These are phyloP conservation scores for Rhizophlyctis rosea DNA, from an alignment of 192 early-diverging fungal genomes.

Conservation along the genomic window DNA sequence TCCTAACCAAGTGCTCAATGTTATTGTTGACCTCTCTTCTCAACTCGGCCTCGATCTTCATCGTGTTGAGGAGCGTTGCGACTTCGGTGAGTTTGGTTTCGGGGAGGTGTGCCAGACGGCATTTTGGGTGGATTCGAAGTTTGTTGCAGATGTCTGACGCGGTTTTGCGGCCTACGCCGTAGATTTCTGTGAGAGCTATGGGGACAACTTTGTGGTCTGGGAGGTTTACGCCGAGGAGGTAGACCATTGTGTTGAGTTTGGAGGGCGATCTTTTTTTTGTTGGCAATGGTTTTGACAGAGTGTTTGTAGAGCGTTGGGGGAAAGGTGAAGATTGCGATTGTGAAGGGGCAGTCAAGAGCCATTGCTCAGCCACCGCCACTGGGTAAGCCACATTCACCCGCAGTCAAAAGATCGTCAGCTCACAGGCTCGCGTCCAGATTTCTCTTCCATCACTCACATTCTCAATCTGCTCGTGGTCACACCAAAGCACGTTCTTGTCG, in stretches of 20 bases:
- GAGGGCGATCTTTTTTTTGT: not conserved
- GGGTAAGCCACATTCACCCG: too few relatives aligned
- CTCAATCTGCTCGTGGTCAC: too few relatives aligned
- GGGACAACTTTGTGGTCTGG: slow-evolving; percentile 85
- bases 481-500: too few relatives aligned
- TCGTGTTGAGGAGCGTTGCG: slow-evolving; percentile 77
- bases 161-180: slow-evolving; percentile 82
- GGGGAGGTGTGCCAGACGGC: slow-evolving; percentile 82
- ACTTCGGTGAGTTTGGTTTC: slow-evolving; percentile 87
- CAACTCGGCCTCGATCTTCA: slow-evolving; percentile 74
- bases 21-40: slow-evolving; percentile 67
- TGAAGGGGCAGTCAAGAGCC: too few relatives aligned
- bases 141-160: slow-evolving; percentile 68
- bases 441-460: too few relatives aligned
- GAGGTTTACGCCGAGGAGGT: slow-evolving; percentile 91
- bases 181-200: slow-evolving; percentile 82
- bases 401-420: too few relatives aligned
- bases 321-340: too few relatives aligned
- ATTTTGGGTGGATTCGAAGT: slow-evolving; percentile 79
- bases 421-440: too few relatives aligned
- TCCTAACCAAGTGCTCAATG: slow-evolving; percentile 67
- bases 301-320: too few relatives aligned
- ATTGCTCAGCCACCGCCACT: too few relatives aligned
- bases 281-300: too few relatives aligned
- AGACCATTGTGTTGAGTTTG: slow-evolving; percentile 63